phyloP scores from a whole-genome alignment of 2,329 filamentous ascomycete species.

The Scedosporium dehoogii region DNA sequence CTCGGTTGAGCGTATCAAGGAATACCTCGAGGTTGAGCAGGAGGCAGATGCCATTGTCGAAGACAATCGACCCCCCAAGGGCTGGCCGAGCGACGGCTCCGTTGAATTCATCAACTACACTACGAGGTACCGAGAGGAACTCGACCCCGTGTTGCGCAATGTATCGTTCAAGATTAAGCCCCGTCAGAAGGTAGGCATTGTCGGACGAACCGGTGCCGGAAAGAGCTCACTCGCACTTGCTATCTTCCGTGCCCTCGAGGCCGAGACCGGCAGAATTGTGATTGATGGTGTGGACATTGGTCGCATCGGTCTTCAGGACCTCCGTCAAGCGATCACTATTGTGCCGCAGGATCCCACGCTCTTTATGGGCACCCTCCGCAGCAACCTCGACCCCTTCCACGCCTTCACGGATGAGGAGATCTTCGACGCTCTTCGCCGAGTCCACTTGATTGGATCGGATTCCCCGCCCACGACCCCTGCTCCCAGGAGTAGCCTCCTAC shows the following conservation, averaged over 20 bases:
- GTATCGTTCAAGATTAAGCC: slow-evolving; percentile 80
- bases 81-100: slow-evolving; percentile 78
- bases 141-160: slow-evolving; percentile 76
- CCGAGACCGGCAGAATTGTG: slow-evolving; percentile 77
- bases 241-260: slow-evolving; percentile 87
- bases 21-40: slow-evolving; percentile 93
- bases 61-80: slow-evolving; percentile 62
- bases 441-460: slow-evolving; percentile 64
- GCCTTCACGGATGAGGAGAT: slow-evolving; percentile 85
- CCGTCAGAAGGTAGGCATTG: slow-evolving; percentile 89
- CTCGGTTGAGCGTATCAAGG: slow-evolving; percentile 92
- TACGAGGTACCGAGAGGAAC: slow-evolving; percentile 77
- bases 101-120: slow-evolving; percentile 86
- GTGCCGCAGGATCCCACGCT: slow-evolving; percentile 95
- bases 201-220: slow-evolving; percentile 88
- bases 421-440: slow-evolving; percentile 73
- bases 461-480: slow-evolving; percentile 32
- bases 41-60: slow-evolving; percentile 73
- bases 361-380: slow-evolving; percentile 85
- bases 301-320: slow-evolving; percentile 80
- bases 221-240: slow-evolving; percentile 93
- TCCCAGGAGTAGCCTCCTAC: slow-evolving; percentile 7
- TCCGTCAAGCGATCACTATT: slow-evolving; percentile 91
- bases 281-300: slow-evolving; percentile 90
- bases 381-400: slow-evolving; percentile 86